A percentile compares a stretch with the other conserved stretches of the same genome.
Conservation (phyloP, 495 filamentous ascomycete genomes). For the Stereocaulon alpinum region DNA sequence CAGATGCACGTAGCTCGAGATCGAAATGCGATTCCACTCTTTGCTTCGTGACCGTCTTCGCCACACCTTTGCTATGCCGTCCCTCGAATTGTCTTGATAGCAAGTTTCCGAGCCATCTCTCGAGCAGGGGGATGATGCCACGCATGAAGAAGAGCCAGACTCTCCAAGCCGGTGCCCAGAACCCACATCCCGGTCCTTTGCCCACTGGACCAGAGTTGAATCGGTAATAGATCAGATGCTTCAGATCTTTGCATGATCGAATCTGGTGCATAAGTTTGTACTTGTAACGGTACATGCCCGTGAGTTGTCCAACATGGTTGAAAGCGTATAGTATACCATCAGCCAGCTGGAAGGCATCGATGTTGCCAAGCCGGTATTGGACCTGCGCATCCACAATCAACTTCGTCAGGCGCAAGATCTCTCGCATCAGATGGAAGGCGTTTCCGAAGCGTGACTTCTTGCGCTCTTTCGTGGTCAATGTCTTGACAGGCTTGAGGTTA, state of each 20-base stretch:
- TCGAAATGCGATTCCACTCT: constrained; percentile 99
- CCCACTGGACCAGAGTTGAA: constrained; percentile 98
- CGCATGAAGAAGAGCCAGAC: constrained; percentile 99
- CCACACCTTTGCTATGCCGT: constrained; percentile 96
- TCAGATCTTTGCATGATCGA: constrained; percentile 96
- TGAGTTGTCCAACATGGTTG: constrained; percentile 97
- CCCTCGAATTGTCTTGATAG: constrained; percentile 97
- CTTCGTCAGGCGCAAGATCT: constrained; percentile 96
- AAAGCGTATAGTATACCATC: constrained; percentile 98
- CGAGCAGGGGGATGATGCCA: constrained; percentile 91
- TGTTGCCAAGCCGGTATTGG: constrained; percentile 95
- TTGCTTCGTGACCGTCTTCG: constrained; percentile 98
- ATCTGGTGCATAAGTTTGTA: constrained; percentile 99
- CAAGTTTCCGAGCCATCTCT: constrained; percentile 96
- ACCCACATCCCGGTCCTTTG: constrained; percentile 96
- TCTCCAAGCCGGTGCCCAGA: constrained; percentile 98
- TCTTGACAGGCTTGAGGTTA: constrained; percentile 98
- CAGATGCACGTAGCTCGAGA: constrained; percentile 91
- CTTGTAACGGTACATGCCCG: constrained; percentile 99
- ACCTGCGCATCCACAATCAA: constrained; percentile 98
- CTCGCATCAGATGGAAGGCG: constrained; percentile 97
- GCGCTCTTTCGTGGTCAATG: constrained; percentile 94
- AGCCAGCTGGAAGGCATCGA: constrained; percentile 97
- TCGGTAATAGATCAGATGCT: constrained; percentile 98
- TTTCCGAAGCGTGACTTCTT: constrained; percentile 99